phyloP scores from a whole-genome alignment of 1,139 yeast species.

The Candida frijolesensis region DNA sequence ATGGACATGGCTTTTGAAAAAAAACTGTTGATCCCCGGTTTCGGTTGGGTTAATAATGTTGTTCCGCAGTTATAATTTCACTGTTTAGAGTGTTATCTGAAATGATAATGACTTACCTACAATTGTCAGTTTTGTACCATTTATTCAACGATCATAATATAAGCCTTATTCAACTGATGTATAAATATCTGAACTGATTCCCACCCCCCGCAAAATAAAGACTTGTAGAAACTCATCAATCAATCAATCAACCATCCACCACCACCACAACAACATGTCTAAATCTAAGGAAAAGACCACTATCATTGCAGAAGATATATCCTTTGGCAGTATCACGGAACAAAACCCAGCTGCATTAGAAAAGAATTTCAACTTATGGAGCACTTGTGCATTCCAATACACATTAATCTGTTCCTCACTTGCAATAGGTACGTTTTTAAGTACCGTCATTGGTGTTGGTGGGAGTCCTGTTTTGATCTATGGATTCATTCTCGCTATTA shows the following conservation, averaged over 20 bases:
- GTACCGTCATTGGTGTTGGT: constrained; percentile 29
- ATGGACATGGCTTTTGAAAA: too few relatives aligned
- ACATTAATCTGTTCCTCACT: constrained; percentile 28
- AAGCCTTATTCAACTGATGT: not conserved
- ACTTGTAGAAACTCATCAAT: not conserved
- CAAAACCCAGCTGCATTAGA: constrained; percentile 12
- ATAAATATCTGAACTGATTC: not conserved
- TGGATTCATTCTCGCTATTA: constrained; percentile 25
- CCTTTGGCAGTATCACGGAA: not conserved
- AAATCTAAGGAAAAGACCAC: not conserved
- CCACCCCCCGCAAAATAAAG: not conserved
- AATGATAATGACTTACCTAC: too few relatives aligned
- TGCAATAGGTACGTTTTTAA: constrained; percentile 29
- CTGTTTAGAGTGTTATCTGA: too few relatives aligned
- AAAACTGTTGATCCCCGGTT: too few relatives aligned
- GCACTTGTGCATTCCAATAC: constrained; percentile 25
- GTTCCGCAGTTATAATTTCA: too few relatives aligned
- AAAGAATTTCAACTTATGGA: constrained; percentile 26
- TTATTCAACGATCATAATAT: too few relatives aligned
- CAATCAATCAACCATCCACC: not conserved
- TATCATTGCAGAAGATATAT: not conserved
- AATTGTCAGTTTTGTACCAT: too few relatives aligned
- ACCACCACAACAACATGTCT: not conserved
- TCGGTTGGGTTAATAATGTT: too few relatives aligned
- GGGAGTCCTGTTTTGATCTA: constrained; percentile 28